Evolutionary conservation across 768 basidiomycete species (phyloP).

Genomic region (Hypholoma sublateritium): DNA sequence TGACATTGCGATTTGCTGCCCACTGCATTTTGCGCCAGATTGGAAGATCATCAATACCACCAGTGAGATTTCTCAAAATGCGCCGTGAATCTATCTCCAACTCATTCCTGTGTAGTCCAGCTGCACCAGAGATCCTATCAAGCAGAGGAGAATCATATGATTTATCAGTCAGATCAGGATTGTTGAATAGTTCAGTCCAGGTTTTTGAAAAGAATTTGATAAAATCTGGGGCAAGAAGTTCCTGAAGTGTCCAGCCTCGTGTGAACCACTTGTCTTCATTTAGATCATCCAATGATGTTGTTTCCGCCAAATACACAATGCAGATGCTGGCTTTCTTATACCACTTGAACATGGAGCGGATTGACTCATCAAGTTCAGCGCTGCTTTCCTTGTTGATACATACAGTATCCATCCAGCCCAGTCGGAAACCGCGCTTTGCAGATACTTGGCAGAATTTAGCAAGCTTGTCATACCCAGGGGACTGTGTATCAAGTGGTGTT

Average conservation of each 20-base stretch:
- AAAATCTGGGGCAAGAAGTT: background rate
- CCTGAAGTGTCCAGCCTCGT: conserved; percentile 1
- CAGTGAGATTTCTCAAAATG: too few relatives aligned
- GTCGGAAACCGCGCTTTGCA: background rate
- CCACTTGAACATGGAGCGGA: conserved; percentile 3
- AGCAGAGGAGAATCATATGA: background rate
- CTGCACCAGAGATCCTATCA: background rate
- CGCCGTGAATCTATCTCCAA: background rate
- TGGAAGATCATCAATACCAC: background rate
- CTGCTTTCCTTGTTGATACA: conserved; percentile 1
- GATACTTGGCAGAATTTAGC: background rate
- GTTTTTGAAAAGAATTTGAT: background rate
- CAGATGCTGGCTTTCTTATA: background rate
- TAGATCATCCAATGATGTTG: background rate
- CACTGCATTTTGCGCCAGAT: conserved; percentile 3
- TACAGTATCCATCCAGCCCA: conserved; percentile 2
- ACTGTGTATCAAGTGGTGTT: background rate
- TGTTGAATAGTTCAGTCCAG: background rate
- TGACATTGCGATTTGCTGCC: conserved; percentile 1
- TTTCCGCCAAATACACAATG: background rate
- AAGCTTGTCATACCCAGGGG: background rate
- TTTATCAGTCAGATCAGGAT: too few relatives aligned
- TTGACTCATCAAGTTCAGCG: conserved; percentile 2
- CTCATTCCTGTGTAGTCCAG: background rate
- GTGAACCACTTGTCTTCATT: background rate